Percentiles rank a stretch among this genome's conserved stretches.
Conservation (phyloP, 768 basidiomycete genomes). For the Gautieria morchelliformis region DNA sequence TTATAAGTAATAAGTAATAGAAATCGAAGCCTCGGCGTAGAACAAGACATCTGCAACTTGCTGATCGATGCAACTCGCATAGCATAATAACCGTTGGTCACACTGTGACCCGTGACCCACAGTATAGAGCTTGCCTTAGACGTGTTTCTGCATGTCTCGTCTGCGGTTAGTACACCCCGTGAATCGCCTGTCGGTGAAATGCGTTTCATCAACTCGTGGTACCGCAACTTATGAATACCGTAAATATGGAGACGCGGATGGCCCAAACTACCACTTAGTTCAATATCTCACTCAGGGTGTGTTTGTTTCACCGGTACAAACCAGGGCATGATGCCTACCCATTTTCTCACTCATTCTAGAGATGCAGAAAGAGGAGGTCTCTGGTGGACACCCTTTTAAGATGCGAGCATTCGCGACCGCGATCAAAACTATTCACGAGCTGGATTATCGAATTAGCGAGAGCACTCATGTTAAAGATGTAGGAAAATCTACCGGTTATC, state of each 20-base stretch:
- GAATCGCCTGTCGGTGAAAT: background rate
- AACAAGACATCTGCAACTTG: too few relatives aligned
- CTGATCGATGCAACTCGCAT: too few relatives aligned
- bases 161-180: background rate
- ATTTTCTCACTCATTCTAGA: background rate
- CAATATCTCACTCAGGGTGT: background rate
- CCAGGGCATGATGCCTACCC: background rate
- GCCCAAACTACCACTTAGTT: conserved; percentile 5
- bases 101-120: too few relatives aligned
- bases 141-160: background rate
- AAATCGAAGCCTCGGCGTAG: too few relatives aligned
- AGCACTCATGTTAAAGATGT: background rate
- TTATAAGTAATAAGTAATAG: too few relatives aligned
- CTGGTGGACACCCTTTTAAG: background rate
- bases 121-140: too few relatives aligned
- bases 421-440: background rate
- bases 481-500: background rate
- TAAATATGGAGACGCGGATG: background rate
- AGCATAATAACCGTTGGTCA: too few relatives aligned
- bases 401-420: background rate
- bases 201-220: background rate
- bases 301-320: background rate
- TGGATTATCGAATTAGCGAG: conserved; percentile 1
- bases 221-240: background rate
- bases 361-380: background rate